A percentile compares a stretch with the other conserved stretches of the same genome.
These are phyloP conservation scores for Beta lomatogona DNA, from an alignment of 179 eudicot species.

Conservation along the genomic window DNA sequence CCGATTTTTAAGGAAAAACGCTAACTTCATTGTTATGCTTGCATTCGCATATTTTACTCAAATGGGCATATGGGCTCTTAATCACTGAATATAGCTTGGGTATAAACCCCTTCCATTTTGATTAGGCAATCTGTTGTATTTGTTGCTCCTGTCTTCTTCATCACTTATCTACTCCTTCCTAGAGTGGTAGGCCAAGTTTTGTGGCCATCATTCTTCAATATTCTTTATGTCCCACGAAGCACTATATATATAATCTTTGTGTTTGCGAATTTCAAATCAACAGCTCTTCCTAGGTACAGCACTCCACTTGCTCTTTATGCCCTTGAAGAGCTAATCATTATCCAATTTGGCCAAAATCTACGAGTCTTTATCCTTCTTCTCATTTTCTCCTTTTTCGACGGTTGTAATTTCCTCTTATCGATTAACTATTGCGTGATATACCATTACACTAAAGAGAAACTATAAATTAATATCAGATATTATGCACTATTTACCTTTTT, in stretches of 20 bases:
- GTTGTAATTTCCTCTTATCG: too few species aligned
- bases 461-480: too few species aligned
- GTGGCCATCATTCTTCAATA: neutral
- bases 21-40: too few species aligned
- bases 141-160: neutral
- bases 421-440: too few species aligned
- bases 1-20: too few species aligned
- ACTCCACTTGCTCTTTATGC: neutral
- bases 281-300: neutral
- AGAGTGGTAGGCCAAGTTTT: neutral
- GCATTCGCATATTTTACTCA: too few species aligned
- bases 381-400: too few species aligned
- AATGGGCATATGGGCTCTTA: too few species aligned
- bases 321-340: neutral
- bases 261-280: slow-evolving; percentile 8
- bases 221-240: neutral
- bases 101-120: too few species aligned
- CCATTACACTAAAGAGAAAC: too few species aligned
- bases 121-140: neutral
- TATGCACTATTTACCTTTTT: too few species aligned
- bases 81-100: too few species aligned
- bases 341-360: neutral
- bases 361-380: neutral
- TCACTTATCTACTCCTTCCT: neutral
- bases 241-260: neutral